Evolutionary conservation across 495 filamentous ascomycete species (phyloP), one percentile per base, ranked within the genome.

Genomic region (Cercophora sp.): DNA sequence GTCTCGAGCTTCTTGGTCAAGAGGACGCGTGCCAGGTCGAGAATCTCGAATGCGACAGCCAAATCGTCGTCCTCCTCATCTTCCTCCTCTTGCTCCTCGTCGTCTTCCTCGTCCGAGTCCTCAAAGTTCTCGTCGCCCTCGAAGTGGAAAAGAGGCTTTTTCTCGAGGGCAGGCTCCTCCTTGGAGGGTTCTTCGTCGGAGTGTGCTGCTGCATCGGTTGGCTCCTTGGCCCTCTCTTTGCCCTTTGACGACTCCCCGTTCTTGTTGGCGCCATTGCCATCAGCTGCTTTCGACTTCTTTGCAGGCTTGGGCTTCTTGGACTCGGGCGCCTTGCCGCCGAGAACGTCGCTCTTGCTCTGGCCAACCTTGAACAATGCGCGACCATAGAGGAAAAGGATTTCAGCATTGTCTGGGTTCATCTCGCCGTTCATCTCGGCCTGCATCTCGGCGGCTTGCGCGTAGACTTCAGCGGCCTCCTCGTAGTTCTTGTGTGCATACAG

Each of bases 381-480:
- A 15, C 94, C 93, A 70, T 99, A 99, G 47, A 86, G 79, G 67
- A 90, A 99, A 13, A 97, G 82, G 24, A 99, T 75, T 61, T 96
- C 91, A 13, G 91, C 92, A 58, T 99, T 97, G 26, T 87, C 83
- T 4, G 88, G 80, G 37, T 83, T 85, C 76, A 94, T 81, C 70
- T 97, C 94, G 63, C 92, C 93, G 70, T 96, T 89, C 64, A 96
- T 76, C 66, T 87, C 81, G 44, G 88, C 89, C 65, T 99, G 93
- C 52, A 96, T 74, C 65, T 93, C 90, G 34, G 88, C 86, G 15
- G 93, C 93, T 52, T 87, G 82, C 6, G 89, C 88, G 69, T 90
- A 99, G 36, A 87, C 70, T 64, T 97, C 93, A 18, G 89, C 81
- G 22, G 93, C 88, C 35, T 83, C 79, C 53, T 83, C 81, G 64